phyloP scores from a whole-genome alignment of 352 stramenopile genomes.

The Phytopythium montanum region DNA sequence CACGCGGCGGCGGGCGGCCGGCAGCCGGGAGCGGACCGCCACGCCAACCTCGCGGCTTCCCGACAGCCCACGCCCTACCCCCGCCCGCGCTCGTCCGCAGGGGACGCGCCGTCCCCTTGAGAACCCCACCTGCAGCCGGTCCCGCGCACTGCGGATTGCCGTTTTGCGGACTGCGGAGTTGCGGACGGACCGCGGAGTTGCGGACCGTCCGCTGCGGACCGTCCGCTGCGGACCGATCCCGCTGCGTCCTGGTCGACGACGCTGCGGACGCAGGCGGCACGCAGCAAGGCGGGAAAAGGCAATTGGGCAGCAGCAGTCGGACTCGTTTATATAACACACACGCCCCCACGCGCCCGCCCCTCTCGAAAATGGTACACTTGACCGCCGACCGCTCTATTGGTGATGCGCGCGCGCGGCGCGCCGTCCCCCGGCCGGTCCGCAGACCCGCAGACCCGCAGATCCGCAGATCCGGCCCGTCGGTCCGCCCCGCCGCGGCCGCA shows the following conservation, averaged over 20 bases:
- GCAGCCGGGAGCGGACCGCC: neutral
- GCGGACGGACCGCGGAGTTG: no score
- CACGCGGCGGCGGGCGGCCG: neutral
- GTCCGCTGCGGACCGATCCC: no score
- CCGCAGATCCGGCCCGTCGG: neutral
- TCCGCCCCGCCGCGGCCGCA: neutral
- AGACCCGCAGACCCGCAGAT: no score
- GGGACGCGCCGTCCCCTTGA: no score
- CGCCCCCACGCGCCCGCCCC: neutral
- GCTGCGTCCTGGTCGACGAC: no score
- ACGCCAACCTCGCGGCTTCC: neutral
- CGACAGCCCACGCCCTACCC: neutral
- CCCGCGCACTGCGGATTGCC: no score
- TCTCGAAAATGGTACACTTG: constrained; percentile 6
- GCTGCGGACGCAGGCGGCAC: no score
- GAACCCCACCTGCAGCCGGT: neutral
- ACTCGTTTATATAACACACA: constrained; percentile 2
- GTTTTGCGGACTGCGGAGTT: no score
- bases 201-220: neutral
- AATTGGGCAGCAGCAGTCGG: neutral
- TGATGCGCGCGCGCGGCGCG: constrained; percentile 1
- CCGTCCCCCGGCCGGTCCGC: neutral
- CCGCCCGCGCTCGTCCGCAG: no score
- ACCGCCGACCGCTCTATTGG: constrained; percentile 6
- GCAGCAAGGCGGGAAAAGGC: no score